These are phyloP conservation scores for Ophiostoma montium DNA, from an alignment of 2,329 filamentous ascomycete genomes.

Conservation along the genomic window DNA sequence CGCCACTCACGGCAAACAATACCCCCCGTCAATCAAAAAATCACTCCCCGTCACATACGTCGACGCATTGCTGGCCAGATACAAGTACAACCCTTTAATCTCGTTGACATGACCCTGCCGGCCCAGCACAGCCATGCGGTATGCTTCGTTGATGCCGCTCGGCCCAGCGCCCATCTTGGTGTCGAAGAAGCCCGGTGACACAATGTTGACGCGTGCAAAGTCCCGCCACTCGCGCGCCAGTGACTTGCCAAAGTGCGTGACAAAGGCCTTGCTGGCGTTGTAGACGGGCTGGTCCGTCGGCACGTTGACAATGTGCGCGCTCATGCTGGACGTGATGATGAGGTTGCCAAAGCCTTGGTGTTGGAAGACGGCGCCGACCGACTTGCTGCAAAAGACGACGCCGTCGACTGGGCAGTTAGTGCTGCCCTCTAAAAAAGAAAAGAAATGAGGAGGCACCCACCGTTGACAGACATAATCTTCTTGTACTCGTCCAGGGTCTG, in stretches of 20 bases:
- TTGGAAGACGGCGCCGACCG: background rate
- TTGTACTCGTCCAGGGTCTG: background rate
- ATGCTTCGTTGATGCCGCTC: background rate
- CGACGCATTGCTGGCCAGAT: background rate
- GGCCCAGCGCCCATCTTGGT: background rate
- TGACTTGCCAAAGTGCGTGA: background rate
- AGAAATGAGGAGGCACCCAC: background rate
- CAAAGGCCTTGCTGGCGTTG: constrained; percentile 50
- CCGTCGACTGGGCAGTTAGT: background rate
- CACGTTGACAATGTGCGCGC: constrained; percentile 61
- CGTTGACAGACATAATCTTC: background rate
- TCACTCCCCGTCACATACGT: background rate
- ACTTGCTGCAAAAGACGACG: background rate
- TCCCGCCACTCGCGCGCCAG: background rate
- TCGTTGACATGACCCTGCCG: background rate
- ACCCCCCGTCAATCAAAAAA: background rate
- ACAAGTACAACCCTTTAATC: background rate
- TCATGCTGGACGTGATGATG: constrained; percentile 66
- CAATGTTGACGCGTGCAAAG: background rate
- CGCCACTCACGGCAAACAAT: background rate
- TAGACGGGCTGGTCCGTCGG: constrained; percentile 61
- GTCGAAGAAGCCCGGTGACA: background rate
- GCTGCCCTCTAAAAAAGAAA: background rate
- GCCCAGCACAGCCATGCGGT: background rate
- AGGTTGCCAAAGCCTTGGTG: constrained; percentile 52